Base-by-base conservation (phyloP, 169 alveolate species). In the Cryptosporidium andersoni region DNA sequence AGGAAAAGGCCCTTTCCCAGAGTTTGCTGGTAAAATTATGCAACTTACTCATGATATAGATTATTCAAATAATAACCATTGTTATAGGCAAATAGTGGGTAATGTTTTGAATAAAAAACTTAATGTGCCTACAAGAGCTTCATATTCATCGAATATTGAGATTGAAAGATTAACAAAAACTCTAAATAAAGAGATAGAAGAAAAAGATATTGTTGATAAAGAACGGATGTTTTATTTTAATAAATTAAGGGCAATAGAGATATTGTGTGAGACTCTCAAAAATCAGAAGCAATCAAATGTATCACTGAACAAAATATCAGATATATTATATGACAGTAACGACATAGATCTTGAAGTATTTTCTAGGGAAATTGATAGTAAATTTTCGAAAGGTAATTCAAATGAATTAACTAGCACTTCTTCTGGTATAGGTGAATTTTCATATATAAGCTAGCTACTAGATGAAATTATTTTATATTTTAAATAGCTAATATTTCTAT, bases 181-280 rank as follows among this genome's bases (percentile, higher is more conserved):
- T 68, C 90, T 92, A 56, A 82, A 90, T 53, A 91, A 89, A 74
- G 89, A 89, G 62, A 89, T 89, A 88, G 91, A 82, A 48, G 96
- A 92, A 60, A 89, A 85, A 55, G 97, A 95, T 47, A 91, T 95
- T 42, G 82, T 94, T 16, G 94, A 93, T 52, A 94, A 94, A 81
- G 96, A 95, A 91, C 92, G 97, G 67, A 96, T 95, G 85, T 95
- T 95, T 82, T 95, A 95, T 82, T 95, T 95, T 80, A 94, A 94
- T 45, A 95, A 95, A 80, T 92, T 95, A 16, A 90, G 98, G 81
- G 94, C 91, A 49, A 93, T 95, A 64, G 98, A 95, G 81, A 91
- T 95, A 39, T 63, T 94, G 43, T 94, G 95, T 58, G 94, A 95
- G 88, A 93, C 94, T 65, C 88, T 88, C 34, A 25, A 0, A 25